A percentile compares a stretch with the other conserved stretches of the same genome.
phyloP scores from a whole-genome alignment of 305 asterid genomes.

The Euphrasia arctica region DNA sequence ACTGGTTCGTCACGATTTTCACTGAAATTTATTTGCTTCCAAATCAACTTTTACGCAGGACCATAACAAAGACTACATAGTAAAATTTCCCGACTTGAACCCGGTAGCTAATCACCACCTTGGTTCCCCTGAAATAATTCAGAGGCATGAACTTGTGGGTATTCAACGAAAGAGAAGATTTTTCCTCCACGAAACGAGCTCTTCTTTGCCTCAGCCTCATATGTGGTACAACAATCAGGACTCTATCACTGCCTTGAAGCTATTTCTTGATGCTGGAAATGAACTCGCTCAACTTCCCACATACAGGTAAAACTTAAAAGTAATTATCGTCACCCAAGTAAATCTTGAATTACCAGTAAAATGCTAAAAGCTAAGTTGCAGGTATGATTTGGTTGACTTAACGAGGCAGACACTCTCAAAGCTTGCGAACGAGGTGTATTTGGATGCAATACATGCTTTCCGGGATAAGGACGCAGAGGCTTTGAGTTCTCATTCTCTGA shows the following conservation, averaged over 20 bases:
- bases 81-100: slow-evolving; percentile 88
- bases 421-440: slow-evolving; percentile 85
- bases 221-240: slow-evolving; percentile 76
- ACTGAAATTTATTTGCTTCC: slow-evolving; percentile 1
- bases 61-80: slow-evolving; percentile 90
- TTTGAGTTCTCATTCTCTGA: slow-evolving; percentile 45
- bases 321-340: neutral
- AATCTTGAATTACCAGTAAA: neutral
- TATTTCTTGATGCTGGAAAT: slow-evolving; percentile 79
- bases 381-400: slow-evolving; percentile 97
- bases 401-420: slow-evolving; percentile 87
- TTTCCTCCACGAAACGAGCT: slow-evolving; percentile 52
- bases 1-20: neutral
- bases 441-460: slow-evolving; percentile 68
- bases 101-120: slow-evolving; percentile 42
- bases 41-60: slow-evolving; percentile 48
- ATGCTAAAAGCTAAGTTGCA: slow-evolving; percentile 28
- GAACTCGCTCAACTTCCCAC: slow-evolving; percentile 78
- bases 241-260: slow-evolving; percentile 60
- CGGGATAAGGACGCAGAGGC: slow-evolving; percentile 52
- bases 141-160: slow-evolving; percentile 38
- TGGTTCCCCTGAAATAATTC: slow-evolving; percentile 29
- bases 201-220: slow-evolving; percentile 72
- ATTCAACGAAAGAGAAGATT: slow-evolving; percentile 45
- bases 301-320: slow-evolving; percentile 52